Evolutionary conservation across 768 basidiomycete species (phyloP).

Genomic region (Phlebiopsis gigantea): DNA sequence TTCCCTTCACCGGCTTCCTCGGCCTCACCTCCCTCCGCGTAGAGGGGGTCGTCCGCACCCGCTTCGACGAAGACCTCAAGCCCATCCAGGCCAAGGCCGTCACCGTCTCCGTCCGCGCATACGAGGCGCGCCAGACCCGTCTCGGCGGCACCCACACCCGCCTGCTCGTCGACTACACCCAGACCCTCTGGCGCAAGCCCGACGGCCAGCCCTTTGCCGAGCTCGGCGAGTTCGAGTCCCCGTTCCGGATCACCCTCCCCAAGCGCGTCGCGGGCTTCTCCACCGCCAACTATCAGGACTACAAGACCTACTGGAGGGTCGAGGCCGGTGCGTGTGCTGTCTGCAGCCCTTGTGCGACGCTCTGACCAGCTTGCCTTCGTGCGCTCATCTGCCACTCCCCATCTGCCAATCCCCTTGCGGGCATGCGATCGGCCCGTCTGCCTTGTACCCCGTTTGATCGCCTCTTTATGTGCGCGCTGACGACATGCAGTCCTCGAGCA

Average conservation of each 20-base stretch:
- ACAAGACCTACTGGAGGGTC: conserved; percentile 76
- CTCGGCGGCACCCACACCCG: conserved; percentile 54
- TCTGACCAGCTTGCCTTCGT: neutral
- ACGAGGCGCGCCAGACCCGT: conserved; percentile 68
- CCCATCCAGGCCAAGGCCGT: conserved; percentile 62
- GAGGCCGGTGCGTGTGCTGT: conserved; percentile 60
- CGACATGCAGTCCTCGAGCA: conserved; percentile 58
- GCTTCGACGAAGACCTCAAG: conserved; percentile 65
- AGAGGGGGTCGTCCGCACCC: conserved; percentile 75
- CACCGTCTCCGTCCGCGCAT: conserved; percentile 75
- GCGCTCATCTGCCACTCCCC: conserved; percentile 18
- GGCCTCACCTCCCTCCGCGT: conserved; percentile 76
- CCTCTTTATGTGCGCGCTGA: neutral
- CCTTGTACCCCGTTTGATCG: neutral
- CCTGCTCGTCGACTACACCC: conserved; percentile 60
- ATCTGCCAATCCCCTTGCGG: conserved; percentile 7
- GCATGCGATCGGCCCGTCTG: conserved; percentile 2
- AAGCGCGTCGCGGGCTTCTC: conserved; percentile 57
- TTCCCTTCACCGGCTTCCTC: conserved; percentile 73
- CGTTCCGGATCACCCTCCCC: conserved; percentile 70
- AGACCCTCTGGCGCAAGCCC: conserved; percentile 65
- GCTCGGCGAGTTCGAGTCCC: conserved; percentile 60
- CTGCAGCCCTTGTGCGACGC: neutral
- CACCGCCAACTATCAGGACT: conserved; percentile 70
- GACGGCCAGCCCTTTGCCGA: conserved; percentile 51